Conservation (phyloP, 768 basidiomycete genomes). For the Coprinopsis marcescibilis region DNA sequence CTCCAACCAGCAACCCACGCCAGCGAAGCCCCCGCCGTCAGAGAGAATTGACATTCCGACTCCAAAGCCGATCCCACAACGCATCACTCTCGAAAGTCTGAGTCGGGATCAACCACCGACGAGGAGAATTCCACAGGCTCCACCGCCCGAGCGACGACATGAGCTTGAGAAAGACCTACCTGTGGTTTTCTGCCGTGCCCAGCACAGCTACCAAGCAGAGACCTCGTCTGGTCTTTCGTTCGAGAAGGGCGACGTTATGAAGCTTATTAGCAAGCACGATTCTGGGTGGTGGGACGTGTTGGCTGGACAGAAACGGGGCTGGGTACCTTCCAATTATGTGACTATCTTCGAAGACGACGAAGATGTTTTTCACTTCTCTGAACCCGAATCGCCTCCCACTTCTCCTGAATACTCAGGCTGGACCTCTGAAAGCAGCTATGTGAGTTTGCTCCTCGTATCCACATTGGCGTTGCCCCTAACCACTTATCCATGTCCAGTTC, state of each 20-base stretch:
- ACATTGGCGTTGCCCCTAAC: too few species aligned
- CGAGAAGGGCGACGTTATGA: slow-evolving; percentile 80
- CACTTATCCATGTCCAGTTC: too few species aligned
- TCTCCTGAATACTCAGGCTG: not conserved
- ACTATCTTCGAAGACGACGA: slow-evolving; percentile 71
- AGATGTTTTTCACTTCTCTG: slow-evolving; percentile 57
- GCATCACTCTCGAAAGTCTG: not conserved
- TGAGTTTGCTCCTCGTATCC: too few species aligned
- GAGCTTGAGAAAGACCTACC: not conserved
- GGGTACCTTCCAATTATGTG: slow-evolving; percentile 98
- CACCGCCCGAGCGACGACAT: not conserved
- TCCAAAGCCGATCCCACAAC: not conserved
- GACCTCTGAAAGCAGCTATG: too few species aligned
- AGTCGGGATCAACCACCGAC: not conserved
- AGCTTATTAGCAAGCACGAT: slow-evolving; percentile 83
- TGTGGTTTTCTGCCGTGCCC: slow-evolving; percentile 74
- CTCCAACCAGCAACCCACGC: not conserved
- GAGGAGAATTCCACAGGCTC: not conserved
- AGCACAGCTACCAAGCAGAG: slow-evolving; percentile 82
- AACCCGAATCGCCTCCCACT: slow-evolving; percentile 28
- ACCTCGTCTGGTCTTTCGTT: slow-evolving; percentile 89
- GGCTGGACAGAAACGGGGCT: slow-evolving; percentile 81
- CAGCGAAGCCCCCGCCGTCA: not conserved
- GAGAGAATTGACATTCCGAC: not conserved
- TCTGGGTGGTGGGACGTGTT: slow-evolving; percentile 99